Conservation (phyloP, 2,329 filamentous ascomycete species). For the Trichoderma sp. region DNA sequence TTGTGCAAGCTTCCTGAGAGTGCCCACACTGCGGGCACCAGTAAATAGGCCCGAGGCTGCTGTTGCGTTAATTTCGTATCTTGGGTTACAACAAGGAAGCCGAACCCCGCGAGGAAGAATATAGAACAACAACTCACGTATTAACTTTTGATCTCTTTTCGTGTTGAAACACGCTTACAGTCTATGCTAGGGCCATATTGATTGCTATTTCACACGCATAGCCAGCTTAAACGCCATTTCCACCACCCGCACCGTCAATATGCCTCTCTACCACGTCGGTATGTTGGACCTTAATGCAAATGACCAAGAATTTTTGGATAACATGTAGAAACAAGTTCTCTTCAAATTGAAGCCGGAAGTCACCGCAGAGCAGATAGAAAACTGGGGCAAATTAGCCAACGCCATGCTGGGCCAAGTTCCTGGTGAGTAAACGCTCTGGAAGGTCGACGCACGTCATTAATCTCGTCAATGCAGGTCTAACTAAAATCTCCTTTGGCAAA, state of each 20-base stretch:
- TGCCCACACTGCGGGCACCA: not conserved
- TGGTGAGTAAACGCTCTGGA: not conserved
- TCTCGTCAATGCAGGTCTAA: not conserved
- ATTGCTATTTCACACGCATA: not conserved
- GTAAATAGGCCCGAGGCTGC: not conserved
- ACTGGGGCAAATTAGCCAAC: not conserved
- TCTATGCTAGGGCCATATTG: no score
- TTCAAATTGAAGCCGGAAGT: conserved; percentile 5
- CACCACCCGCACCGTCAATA: not conserved
- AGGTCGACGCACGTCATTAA: not conserved
- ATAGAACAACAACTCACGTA: not conserved
- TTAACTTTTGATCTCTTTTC: not conserved
- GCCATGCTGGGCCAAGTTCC: not conserved
- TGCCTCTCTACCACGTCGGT: conserved; percentile 9
- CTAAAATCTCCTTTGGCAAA: not conserved
- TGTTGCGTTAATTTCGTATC: not conserved
- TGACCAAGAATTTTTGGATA: not conserved
- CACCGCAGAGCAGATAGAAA: not conserved
- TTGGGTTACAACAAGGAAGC: not conserved
- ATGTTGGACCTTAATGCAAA: not conserved
- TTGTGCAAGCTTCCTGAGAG: not conserved
- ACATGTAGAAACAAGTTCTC: not conserved
- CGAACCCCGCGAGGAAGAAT: not conserved
- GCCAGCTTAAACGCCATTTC: no score
- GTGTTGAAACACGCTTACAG: not conserved